A percentile compares a stretch with the other conserved stretches of the same genome.
These are phyloP conservation scores for Rosa chinensis DNA, from an alignment of 306 rosid species.

Conservation along the genomic window DNA sequence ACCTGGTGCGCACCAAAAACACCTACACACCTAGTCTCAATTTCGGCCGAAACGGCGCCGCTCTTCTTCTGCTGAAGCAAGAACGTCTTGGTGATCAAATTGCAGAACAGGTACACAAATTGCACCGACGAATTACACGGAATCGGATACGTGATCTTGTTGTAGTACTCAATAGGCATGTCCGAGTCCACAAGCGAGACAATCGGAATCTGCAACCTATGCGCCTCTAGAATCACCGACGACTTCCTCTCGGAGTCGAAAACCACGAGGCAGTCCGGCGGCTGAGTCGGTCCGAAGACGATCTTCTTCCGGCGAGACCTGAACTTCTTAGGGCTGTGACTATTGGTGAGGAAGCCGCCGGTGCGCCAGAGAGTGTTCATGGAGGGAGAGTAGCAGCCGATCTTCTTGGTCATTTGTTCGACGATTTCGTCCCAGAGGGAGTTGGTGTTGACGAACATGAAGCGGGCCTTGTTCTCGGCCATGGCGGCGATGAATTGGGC, in stretches of 20 bases:
- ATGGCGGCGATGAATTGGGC: slow-evolving; percentile 64
- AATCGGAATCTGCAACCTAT: slow-evolving; percentile 63
- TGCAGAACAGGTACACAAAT: slow-evolving; percentile 72
- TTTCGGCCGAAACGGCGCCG: slow-evolving; percentile 9
- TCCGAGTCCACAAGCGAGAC: slow-evolving; percentile 70
- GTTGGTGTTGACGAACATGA: slow-evolving; percentile 89
- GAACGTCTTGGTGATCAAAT: slow-evolving; percentile 73
- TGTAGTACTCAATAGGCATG: slow-evolving; percentile 51
- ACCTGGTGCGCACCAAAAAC: neutral
- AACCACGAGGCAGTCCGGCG: slow-evolving; percentile 75
- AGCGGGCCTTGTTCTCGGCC: slow-evolving; percentile 60
- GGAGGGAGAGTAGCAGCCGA: slow-evolving; percentile 53
- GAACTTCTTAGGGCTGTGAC: slow-evolving; percentile 79
- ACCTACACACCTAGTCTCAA: neutral
- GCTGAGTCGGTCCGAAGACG: slow-evolving; percentile 62
- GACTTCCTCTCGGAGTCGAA: slow-evolving; percentile 67
- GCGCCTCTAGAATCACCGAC: slow-evolving; percentile 63
- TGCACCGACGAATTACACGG: slow-evolving; percentile 72
- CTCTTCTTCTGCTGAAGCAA: slow-evolving; percentile 44
- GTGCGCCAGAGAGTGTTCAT: slow-evolving; percentile 62
- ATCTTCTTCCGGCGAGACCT: slow-evolving; percentile 71
- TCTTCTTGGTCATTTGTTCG: slow-evolving; percentile 60
- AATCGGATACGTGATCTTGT: slow-evolving; percentile 66
- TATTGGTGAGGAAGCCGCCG: slow-evolving; percentile 78
- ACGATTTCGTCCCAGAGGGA: slow-evolving; percentile 74